Percentiles rank a stretch among this genome's conserved stretches.
Conservation (phyloP, 495 filamentous ascomycete species). For the Elaphomyces granulatus region DNA sequence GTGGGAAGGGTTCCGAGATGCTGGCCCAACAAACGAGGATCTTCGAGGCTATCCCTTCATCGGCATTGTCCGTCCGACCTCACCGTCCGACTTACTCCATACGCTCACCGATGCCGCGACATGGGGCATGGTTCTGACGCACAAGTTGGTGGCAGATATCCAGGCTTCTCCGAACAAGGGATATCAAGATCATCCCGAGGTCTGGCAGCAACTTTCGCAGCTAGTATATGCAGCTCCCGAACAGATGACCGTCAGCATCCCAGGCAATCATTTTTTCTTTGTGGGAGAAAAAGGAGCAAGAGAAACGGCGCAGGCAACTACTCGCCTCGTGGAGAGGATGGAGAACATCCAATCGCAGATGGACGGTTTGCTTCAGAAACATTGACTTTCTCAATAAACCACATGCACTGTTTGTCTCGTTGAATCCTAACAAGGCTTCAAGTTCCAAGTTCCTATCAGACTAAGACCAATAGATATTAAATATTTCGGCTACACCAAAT, state of each 20-base stretch:
- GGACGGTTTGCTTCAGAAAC: neutral
- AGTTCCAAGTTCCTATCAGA: no score
- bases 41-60: conserved; percentile 5
- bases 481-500: no score
- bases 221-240: conserved; percentile 11
- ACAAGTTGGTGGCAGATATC: conserved; percentile 6
- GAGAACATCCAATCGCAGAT: neutral
- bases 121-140: conserved; percentile 12
- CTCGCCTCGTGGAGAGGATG: conserved; percentile 4
- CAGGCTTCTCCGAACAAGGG: conserved; percentile 1
- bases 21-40: conserved; percentile 2
- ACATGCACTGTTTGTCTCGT: no score
- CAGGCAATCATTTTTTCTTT: conserved; percentile 19
- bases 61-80: conserved; percentile 8
- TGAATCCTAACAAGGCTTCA: no score
- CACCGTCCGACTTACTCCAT: conserved; percentile 8
- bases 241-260: conserved; percentile 5
- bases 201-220: conserved; percentile 9
- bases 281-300: conserved; percentile 11
- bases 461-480: no score
- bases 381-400: neutral
- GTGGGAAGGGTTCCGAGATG: conserved; percentile 11
- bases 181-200: neutral
- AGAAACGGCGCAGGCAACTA: conserved; percentile 6
- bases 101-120: conserved; percentile 8